Conservation (phyloP, 2,329 filamentous ascomycete species). For the Pseudophaeomoniella oleicola region DNA sequence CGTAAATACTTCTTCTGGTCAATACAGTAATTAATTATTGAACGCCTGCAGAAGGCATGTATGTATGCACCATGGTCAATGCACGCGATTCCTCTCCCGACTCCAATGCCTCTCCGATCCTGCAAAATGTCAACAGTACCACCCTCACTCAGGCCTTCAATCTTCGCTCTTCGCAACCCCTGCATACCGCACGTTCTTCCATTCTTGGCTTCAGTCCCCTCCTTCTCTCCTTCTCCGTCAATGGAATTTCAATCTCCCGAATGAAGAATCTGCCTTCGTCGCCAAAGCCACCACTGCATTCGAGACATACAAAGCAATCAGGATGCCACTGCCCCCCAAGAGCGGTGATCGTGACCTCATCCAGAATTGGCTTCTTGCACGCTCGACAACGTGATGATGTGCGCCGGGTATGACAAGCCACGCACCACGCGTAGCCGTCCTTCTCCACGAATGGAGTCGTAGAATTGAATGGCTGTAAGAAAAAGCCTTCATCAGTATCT, state of each 20-base stretch:
- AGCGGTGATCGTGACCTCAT: conserved; percentile 79
- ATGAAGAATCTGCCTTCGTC: conserved; percentile 49
- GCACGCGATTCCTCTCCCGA: too few species aligned
- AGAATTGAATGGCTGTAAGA: conserved; percentile 38
- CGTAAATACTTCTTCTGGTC: too few species aligned
- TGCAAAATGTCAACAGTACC: too few species aligned
- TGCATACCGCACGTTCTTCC: conserved; percentile 46
- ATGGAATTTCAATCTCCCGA: conserved; percentile 34
- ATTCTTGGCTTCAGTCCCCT: conserved; percentile 24
- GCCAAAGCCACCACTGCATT: conserved; percentile 44
- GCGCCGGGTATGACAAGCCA: conserved; percentile 79
- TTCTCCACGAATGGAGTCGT: conserved; percentile 82
- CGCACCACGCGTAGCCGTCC: conserved; percentile 94
- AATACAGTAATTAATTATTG: too few species aligned
- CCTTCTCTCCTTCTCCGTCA: conserved; percentile 29
- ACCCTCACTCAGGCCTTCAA: conserved; percentile 51
- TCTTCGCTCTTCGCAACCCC: conserved; percentile 46
- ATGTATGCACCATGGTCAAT: too few species aligned
- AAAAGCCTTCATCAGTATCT: conserved; percentile 6
- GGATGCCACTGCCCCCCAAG: conserved; percentile 90
- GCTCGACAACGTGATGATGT: conserved; percentile 80
- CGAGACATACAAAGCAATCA: conserved; percentile 72
- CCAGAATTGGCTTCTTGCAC: conserved; percentile 72
- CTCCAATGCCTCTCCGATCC: too few species aligned
- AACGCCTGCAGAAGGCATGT: too few species aligned